Percentiles rank a stretch among this genome's conserved stretches.
Conservation (phyloP, 140 eudicot genomes). For the Senecio squalidus region DNA sequence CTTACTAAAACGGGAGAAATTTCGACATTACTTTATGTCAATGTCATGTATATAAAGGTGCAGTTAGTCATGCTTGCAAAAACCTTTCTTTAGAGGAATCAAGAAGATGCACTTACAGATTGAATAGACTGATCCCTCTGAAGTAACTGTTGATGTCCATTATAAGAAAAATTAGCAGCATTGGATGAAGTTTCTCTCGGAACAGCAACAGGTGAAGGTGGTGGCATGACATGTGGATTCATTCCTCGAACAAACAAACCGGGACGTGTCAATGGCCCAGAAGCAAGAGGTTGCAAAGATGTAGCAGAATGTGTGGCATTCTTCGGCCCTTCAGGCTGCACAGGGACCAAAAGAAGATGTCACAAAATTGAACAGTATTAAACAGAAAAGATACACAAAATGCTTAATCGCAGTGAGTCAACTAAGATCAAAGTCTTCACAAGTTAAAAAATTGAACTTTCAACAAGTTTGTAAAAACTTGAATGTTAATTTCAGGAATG, state of each 20-base stretch:
- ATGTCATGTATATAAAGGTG: neutral
- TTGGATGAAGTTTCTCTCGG: conserved; percentile 30
- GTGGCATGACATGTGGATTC: conserved; percentile 23
- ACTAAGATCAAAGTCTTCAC: conserved; percentile 11
- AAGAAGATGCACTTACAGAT: conserved; percentile 32
- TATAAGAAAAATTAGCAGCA: conserved; percentile 46
- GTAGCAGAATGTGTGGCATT: conserved; percentile 23
- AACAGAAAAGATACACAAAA: neutral
- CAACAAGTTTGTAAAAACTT: conserved; percentile 10
- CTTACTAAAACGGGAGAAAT: neutral
- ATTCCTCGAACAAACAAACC: conserved; percentile 26
- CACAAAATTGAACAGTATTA: conserved; percentile 13
- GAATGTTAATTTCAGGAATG: conserved; percentile 2
- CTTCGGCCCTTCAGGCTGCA: conserved; percentile 19
- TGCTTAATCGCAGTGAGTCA: neutral
- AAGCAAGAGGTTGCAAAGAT: conserved; percentile 40
- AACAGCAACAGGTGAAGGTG: conserved; percentile 33
- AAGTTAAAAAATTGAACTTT: too few relatives aligned
- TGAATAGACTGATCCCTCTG: conserved; percentile 40
- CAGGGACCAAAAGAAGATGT: conserved; percentile 7
- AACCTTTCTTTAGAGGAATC: conserved; percentile 1
- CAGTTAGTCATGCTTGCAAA: conserved; percentile 20
- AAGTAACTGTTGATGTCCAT: conserved; percentile 26
- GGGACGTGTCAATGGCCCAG: conserved; percentile 33
- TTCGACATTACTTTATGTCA: conserved; percentile 5